A percentile compares a stretch with the other conserved stretches of the same genome.
Evolutionary conservation across 2,329 filamentous ascomycete species (phyloP).

Genomic region (Thyridium curvatum): DNA sequence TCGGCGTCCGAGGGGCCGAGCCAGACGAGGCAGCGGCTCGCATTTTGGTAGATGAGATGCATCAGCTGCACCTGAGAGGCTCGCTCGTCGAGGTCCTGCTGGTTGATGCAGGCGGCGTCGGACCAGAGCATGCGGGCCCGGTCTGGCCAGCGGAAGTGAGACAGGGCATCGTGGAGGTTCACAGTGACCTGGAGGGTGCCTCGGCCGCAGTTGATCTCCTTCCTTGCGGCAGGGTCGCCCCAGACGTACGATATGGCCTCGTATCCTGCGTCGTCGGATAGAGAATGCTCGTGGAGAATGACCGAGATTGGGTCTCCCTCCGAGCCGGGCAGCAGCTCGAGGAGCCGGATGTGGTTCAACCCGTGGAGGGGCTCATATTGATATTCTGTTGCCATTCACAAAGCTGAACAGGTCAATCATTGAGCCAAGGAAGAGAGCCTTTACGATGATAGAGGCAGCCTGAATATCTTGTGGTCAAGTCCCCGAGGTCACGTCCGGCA

Average conservation of each 20-base stretch:
- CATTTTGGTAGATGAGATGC: slow-evolving; percentile 5
- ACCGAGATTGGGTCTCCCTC: too few species aligned
- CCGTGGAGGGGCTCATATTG: too few species aligned
- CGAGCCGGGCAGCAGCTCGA: too few species aligned
- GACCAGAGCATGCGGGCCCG: slow-evolving; percentile 1
- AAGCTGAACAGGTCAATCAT: too few species aligned
- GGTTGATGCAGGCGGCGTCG: slow-evolving; percentile 8
- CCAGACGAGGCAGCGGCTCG: slow-evolving; percentile 2
- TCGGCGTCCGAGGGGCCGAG: background rate
- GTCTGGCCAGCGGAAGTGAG: background rate
- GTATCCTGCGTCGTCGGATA: background rate
- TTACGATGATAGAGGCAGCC: too few species aligned
- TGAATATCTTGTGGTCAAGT: too few species aligned
- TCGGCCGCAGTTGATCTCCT: background rate
- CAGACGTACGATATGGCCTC: slow-evolving; percentile 3
- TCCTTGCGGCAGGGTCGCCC: background rate
- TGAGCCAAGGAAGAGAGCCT: too few species aligned
- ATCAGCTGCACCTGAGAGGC: slow-evolving; percentile 5
- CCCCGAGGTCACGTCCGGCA: too few species aligned
- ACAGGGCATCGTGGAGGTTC: background rate
- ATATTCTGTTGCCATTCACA: too few species aligned
- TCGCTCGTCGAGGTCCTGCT: slow-evolving; percentile 2
- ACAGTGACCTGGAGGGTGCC: background rate
- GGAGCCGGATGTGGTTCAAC: too few species aligned
- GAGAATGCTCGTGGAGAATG: too few species aligned